phyloP scores from a whole-genome alignment of 2,329 filamentous ascomycete species.

The Aspergillus luchuensis region DNA sequence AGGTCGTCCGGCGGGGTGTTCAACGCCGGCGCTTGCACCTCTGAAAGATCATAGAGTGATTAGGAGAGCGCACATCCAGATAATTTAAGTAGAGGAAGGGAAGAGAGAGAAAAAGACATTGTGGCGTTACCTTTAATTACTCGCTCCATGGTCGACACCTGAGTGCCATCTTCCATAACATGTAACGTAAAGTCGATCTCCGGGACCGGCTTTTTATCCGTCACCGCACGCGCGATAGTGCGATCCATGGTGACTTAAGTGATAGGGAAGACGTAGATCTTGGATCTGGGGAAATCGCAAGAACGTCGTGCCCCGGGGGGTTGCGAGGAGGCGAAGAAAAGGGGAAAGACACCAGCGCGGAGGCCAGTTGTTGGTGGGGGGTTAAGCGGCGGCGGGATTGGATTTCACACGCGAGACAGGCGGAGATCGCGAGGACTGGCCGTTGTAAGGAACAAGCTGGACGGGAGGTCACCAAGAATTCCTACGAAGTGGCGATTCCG shows the following conservation, averaged over 20 bases:
- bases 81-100: not conserved
- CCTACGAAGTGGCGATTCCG: not conserved
- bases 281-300: slow-evolving; percentile 16
- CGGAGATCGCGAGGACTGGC: not conserved
- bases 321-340: slow-evolving; percentile 4
- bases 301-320: slow-evolving; percentile 16
- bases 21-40: slow-evolving; percentile 96
- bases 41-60: slow-evolving; percentile 51
- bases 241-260: slow-evolving; percentile 41
- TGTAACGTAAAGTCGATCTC: slow-evolving; percentile 99
- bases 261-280: slow-evolving; percentile 12
- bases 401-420: slow-evolving; percentile 5
- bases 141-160: slow-evolving; percentile 92
- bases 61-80: slow-evolving; percentile 6
- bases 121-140: slow-evolving; percentile 84
- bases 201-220: slow-evolving; percentile 90
- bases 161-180: slow-evolving; percentile 94
- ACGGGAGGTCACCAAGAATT: not conserved
- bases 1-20: slow-evolving; percentile 89
- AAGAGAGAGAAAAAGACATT: not conserved
- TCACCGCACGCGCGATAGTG: slow-evolving; percentile 79
- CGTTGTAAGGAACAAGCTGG: not conserved
- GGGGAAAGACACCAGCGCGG: slow-evolving; percentile 11
- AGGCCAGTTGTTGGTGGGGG: slow-evolving; percentile 10
- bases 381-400: slow-evolving; percentile 8